phyloP scores from a whole-genome alignment of 371 early-diverging fungal species.

The Rhizopus microsporus region DNA sequence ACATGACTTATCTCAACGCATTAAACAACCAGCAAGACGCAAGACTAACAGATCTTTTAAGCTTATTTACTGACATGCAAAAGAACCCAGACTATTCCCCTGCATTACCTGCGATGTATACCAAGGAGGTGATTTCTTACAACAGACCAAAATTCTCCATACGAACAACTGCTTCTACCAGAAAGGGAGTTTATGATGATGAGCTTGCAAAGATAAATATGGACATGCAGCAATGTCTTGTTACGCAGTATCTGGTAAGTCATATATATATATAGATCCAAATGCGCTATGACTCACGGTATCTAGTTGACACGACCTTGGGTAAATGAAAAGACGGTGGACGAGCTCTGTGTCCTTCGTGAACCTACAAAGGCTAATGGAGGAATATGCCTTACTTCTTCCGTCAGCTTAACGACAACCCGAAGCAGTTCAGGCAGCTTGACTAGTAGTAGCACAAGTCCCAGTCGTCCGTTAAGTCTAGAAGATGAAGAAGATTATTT shows the following conservation, averaged over 20 bases:
- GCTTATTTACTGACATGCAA: conserved; percentile 54
- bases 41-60: conserved; percentile 49
- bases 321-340: conserved; percentile 74
- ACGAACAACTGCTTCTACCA: conserved; percentile 20
- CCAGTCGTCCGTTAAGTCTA: conserved; percentile 48
- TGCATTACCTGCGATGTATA: conserved; percentile 46
- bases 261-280: neutral
- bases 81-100: conserved; percentile 62
- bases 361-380: conserved; percentile 60
- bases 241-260: conserved; percentile 70
- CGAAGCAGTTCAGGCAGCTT: conserved; percentile 43
- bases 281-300: conserved; percentile 33
- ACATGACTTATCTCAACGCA: conserved; percentile 72
- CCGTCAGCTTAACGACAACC: conserved; percentile 15
- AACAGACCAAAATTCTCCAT: neutral
- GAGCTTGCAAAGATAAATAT: conserved; percentile 25
- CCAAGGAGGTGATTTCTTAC: conserved; percentile 38
- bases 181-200: conserved; percentile 23
- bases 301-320: conserved; percentile 57
- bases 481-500: conserved; percentile 28
- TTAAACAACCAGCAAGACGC: conserved; percentile 42
- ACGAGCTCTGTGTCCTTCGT: conserved; percentile 67
- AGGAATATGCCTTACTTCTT: conserved; percentile 9
- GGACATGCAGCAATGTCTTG: conserved; percentile 51
- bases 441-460: conserved; percentile 38